Conservation (phyloP, 306 rosid genomes). For the Myrica gale region DNA sequence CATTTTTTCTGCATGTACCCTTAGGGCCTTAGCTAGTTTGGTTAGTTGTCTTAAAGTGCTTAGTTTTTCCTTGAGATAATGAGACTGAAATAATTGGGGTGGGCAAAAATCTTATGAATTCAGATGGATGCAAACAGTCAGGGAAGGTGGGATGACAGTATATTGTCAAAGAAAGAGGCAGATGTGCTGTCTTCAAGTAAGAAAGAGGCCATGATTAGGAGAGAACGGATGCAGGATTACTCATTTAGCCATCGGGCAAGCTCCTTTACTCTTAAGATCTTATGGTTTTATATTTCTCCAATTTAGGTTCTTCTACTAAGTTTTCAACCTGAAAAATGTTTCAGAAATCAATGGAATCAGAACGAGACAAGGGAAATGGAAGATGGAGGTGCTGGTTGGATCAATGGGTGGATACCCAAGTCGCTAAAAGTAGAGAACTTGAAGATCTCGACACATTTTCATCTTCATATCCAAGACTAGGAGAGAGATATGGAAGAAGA, state of each 20-base stretch:
- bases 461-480: constrained; percentile 40
- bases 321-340: neutral
- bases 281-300: neutral
- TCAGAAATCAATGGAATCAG: constrained; percentile 87
- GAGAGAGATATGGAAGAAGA: constrained; percentile 41
- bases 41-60: neutral
- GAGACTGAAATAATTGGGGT: neutral
- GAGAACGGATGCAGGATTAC: constrained; percentile 72
- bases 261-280: neutral
- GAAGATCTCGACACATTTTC: constrained; percentile 73
- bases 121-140: constrained; percentile 69
- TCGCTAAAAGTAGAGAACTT: constrained; percentile 79
- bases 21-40: neutral
- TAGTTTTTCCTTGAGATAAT: neutral
- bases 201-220: constrained; percentile 62
- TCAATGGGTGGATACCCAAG: constrained; percentile 97
- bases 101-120: constrained; percentile 20
- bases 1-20: neutral
- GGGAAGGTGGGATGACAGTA: constrained; percentile 74
- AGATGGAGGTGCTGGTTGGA: constrained; percentile 97
- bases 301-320: constrained; percentile 20
- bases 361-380: constrained; percentile 66
- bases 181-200: constrained; percentile 52
- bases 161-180: constrained; percentile 62
- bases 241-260: constrained; percentile 68